Percentiles rank a stretch among this genome's conserved stretches.
These are phyloP conservation scores for Eucalyptus caleyi DNA, from an alignment of 345 rosid genomes.

Conservation along the genomic window DNA sequence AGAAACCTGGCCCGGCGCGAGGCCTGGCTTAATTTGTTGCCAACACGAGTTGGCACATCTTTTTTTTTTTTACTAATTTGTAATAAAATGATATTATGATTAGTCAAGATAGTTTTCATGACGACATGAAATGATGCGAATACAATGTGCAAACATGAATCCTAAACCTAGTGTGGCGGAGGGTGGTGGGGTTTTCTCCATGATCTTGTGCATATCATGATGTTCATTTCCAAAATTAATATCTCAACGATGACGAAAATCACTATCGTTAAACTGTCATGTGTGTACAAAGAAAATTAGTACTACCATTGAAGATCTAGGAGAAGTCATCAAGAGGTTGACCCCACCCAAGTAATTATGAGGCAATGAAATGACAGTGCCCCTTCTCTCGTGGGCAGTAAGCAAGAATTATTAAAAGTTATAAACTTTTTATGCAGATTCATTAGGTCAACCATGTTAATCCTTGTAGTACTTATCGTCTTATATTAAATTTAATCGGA, in stretches of 20 bases:
- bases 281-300: not conserved
- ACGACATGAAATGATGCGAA: not conserved
- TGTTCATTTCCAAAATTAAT: not conserved
- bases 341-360: not conserved
- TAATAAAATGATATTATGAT: not conserved
- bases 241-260: not conserved
- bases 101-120: not conserved
- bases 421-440: not conserved
- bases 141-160: not conserved
- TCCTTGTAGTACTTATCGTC: not conserved
- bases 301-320: not conserved
- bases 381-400: not conserved
- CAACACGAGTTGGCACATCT: not conserved
- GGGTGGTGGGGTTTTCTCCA: not conserved
- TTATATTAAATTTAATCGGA: not conserved
- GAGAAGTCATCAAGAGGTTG: not conserved
- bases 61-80: not conserved
- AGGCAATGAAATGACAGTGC: not conserved
- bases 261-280: not conserved
- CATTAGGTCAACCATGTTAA: not conserved
- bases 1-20: not conserved
- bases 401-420: not conserved
- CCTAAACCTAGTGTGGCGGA: not conserved
- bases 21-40: rapidly evolving
- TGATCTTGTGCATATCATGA: not conserved